These are phyloP conservation scores for Chenopodium suecicum DNA, from an alignment of 148 eudicot species.

Conservation along the genomic window DNA sequence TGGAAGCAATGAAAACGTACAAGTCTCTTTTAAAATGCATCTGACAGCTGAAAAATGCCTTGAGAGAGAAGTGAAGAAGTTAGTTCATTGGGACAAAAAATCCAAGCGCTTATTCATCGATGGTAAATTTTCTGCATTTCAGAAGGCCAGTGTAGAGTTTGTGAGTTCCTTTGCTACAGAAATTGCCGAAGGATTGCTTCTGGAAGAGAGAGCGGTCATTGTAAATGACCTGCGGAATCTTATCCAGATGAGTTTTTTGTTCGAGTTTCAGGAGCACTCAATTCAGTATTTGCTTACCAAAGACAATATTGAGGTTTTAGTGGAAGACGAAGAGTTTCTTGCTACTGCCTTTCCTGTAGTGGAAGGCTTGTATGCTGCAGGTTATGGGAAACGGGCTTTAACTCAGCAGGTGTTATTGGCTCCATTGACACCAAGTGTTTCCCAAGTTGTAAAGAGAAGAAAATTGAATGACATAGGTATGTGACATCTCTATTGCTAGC, in stretches of 20 bases:
- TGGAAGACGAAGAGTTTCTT: constrained; percentile 29
- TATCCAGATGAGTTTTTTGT: constrained; percentile 27
- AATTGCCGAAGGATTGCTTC: constrained; percentile 26
- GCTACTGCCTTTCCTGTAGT: constrained; percentile 4
- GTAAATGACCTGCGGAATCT: constrained; percentile 29
- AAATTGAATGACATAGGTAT: constrained; percentile 20
- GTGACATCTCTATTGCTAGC: neutral
- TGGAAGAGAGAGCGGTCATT: neutral
- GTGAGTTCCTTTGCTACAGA: constrained; percentile 24
- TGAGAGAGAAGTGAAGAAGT: constrained; percentile 19
- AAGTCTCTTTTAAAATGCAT: constrained; percentile 16
- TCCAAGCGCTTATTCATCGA: constrained; percentile 17
- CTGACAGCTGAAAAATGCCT: neutral
- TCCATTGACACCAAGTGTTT: constrained; percentile 14
- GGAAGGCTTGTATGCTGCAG: neutral
- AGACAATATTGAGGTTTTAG: constrained; percentile 23
- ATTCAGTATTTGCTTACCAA: constrained; percentile 26
- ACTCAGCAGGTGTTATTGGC: constrained; percentile 4
- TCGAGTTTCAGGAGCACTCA: constrained; percentile 25
- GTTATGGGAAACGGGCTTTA: constrained; percentile 6
- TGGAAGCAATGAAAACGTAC: constrained; percentile 15
- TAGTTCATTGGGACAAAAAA: constrained; percentile 31
- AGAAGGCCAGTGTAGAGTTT: constrained; percentile 26
- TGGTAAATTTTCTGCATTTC: constrained; percentile 5
- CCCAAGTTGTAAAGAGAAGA: constrained; percentile 20